Conservation (phyloP, 768 basidiomycete genomes). For the Trametes villosa region DNA sequence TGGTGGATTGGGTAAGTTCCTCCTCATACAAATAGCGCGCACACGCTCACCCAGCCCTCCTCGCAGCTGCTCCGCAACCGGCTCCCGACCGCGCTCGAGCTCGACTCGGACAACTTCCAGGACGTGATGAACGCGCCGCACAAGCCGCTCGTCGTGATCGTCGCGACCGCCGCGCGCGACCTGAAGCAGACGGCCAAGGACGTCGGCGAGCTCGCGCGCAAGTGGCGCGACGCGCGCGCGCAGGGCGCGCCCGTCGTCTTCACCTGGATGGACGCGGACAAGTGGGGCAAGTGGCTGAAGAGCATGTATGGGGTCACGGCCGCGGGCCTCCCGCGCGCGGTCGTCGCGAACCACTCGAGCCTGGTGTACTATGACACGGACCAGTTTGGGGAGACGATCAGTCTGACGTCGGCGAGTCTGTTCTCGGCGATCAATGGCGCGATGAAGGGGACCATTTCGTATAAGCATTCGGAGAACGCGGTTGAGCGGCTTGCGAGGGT, state of each 20-base stretch:
- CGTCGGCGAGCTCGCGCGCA: conserved; percentile 65
- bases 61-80: conserved; percentile 49
- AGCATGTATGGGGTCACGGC: conserved; percentile 79
- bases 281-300: conserved; percentile 90
- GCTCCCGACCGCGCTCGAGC: conserved; percentile 73
- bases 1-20: conserved; percentile 29
- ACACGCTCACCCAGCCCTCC: neutral
- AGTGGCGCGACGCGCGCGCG: conserved; percentile 39
- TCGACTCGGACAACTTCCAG: conserved; percentile 80
- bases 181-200: conserved; percentile 42
- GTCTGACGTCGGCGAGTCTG: conserved; percentile 58
- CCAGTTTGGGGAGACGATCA: conserved; percentile 54
- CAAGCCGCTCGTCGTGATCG: conserved; percentile 79
- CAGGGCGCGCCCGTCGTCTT: conserved; percentile 73
- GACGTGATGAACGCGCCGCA: conserved; percentile 83
- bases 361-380: conserved; percentile 81
- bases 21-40: neutral
- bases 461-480: conserved; percentile 71
- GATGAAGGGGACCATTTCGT: conserved; percentile 48
- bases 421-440: conserved; percentile 75
- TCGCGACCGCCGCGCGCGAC: conserved; percentile 46
- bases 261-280: conserved; percentile 85
- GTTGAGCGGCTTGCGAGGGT: conserved; percentile 72
- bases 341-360: conserved; percentile 83
- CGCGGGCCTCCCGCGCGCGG: conserved; percentile 43